phyloP scores from a whole-genome alignment of 2,329 filamentous ascomycete genomes.

The Alternaria brassicae region DNA sequence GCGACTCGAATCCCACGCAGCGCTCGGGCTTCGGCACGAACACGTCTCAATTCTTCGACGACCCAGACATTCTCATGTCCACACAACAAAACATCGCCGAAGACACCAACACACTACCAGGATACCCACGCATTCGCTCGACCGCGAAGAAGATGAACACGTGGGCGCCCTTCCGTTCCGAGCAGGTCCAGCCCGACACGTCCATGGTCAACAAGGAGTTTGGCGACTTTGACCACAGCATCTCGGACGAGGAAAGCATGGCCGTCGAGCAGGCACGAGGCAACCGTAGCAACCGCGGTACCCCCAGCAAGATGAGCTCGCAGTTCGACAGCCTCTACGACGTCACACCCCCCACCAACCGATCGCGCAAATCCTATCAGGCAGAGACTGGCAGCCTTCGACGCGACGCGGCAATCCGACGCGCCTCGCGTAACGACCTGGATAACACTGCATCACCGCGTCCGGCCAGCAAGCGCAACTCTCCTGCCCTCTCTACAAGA shows the following conservation, averaged over 20 bases:
- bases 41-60: slow-evolving; percentile 40
- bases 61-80: slow-evolving; percentile 49
- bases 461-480: slow-evolving; percentile 47
- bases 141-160: slow-evolving; percentile 49
- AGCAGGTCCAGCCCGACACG: slow-evolving; percentile 45
- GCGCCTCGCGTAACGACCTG: slow-evolving; percentile 53
- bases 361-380: slow-evolving; percentile 44
- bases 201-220: slow-evolving; percentile 52
- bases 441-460: slow-evolving; percentile 48
- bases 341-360: slow-evolving; percentile 53
- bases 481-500: slow-evolving; percentile 39
- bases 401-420: slow-evolving; percentile 56
- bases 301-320: slow-evolving; percentile 57
- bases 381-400: slow-evolving; percentile 50
- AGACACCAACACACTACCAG: slow-evolving; percentile 44
- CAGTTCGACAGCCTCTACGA: slow-evolving; percentile 59
- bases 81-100: slow-evolving; percentile 50
- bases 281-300: slow-evolving; percentile 49
- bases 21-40: slow-evolving; percentile 39
- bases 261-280: slow-evolving; percentile 65
- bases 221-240: slow-evolving; percentile 51
- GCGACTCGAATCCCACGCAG: slow-evolving; percentile 49
- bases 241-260: slow-evolving; percentile 55
- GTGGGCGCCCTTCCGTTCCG: slow-evolving; percentile 47
- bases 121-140: slow-evolving; percentile 46